Conservation (phyloP, 805 yeast species). For the Candida gorgasii region DNA sequence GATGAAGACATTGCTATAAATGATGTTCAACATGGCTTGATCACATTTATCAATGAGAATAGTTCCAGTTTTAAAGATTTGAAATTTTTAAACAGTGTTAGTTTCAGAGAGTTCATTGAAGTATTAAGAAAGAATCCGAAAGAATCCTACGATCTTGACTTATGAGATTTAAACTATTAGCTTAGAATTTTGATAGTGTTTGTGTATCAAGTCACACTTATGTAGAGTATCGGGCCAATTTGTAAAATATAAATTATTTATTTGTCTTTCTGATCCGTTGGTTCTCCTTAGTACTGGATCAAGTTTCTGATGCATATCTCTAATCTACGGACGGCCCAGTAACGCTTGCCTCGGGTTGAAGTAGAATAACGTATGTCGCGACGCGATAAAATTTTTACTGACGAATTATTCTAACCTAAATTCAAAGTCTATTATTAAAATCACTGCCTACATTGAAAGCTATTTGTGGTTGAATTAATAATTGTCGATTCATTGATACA, state of each 20-base stretch:
- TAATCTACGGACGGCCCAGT: too few relatives aligned
- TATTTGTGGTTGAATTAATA: not conserved
- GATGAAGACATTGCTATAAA: constrained; percentile 7
- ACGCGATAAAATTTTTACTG: not conserved
- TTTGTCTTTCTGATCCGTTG: too few relatives aligned
- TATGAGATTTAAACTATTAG: not conserved
- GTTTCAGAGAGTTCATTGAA: constrained; percentile 13
- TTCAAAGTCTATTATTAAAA: not conserved
- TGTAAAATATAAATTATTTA: too few relatives aligned
- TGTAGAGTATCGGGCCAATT: too few relatives aligned
- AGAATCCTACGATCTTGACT: constrained; percentile 35
- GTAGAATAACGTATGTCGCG: not conserved
- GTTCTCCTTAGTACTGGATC: too few relatives aligned
- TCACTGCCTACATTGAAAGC: not conserved
- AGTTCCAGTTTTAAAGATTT: constrained; percentile 12
- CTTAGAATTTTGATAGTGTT: too few relatives aligned
- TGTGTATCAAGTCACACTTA: too few relatives aligned
- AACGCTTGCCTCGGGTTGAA: not conserved
- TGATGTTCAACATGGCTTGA: constrained; percentile 11
- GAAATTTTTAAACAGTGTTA: constrained; percentile 11
- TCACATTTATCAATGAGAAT: constrained; percentile 14
- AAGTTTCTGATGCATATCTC: too few relatives aligned
- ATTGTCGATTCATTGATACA: not conserved
- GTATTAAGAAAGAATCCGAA: constrained; percentile 8
- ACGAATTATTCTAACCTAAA: not conserved